Evolutionary conservation across 108 stramenopile genomes (phyloP).

Genomic region (Craspedostauros australis): DNA sequence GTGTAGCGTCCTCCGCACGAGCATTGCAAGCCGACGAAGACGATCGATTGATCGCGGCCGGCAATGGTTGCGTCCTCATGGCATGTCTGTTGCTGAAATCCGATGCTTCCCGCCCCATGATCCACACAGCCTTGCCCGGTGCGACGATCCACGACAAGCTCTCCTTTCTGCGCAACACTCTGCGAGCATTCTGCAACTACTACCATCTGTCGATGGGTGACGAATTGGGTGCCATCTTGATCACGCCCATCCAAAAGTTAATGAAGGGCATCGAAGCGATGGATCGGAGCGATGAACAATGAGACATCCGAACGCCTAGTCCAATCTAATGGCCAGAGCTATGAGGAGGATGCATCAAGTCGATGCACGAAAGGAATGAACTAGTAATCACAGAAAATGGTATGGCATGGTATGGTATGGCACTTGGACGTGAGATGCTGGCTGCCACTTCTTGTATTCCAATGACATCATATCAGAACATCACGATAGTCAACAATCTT

Average conservation of each 20-base stretch:
- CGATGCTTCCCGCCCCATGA: conserved; percentile 28
- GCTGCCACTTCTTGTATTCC: too few species aligned
- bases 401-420: too few species aligned
- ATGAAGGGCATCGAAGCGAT: conserved; percentile 42
- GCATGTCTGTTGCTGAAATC: conserved; percentile 55
- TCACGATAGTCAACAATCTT: too few species aligned
- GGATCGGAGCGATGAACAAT: neutral
- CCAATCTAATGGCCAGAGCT: too few species aligned
- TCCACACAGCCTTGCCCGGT: conserved; percentile 48
- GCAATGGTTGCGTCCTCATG: conserved; percentile 76
- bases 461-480: too few species aligned
- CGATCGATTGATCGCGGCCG: conserved; percentile 64
- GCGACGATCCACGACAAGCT: conserved; percentile 26
- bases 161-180: conserved; percentile 60
- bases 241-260: conserved; percentile 65
- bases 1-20: conserved; percentile 1
- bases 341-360: too few species aligned
- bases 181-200: conserved; percentile 82
- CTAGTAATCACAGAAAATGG: too few species aligned
- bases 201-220: conserved; percentile 76
- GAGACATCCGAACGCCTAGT: too few species aligned
- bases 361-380: too few species aligned
- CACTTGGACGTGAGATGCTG: too few species aligned
- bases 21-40: conserved; percentile 50
- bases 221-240: conserved; percentile 65